Base-by-base conservation (phyloP, 805 yeast species). In the Schwanniomyces vanrijiae region DNA sequence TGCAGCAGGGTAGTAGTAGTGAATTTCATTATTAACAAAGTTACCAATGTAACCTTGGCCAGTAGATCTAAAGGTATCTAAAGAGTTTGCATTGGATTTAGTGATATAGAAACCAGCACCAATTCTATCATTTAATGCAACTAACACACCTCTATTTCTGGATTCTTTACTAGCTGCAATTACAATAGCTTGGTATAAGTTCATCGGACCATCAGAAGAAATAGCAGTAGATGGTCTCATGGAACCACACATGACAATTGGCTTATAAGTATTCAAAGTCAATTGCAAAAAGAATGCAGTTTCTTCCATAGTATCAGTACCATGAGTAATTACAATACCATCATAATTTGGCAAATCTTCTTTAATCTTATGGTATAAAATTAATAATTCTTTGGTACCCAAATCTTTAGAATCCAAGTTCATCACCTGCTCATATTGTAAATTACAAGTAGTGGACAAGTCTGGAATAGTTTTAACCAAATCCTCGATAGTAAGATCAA, bases 141-240 rank as follows among this genome's bases (percentile, higher is more conserved):
- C 85, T 43, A 84, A 65, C 2, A 82, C 78, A 22, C 88, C 86
- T 54, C 90, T 71, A 20, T 80, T 77, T 37, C 71, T 59, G 13
- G 84, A 75, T 45, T 75, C 71, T 22, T 64, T 61, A 52, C 73
- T 66, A 0, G 86, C 71, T 3, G 90, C 86, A 25, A 84, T 82
- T 13, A 79, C 78, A 41, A 83, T 82, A 1, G 88, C 87, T 55
- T 84, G 88, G 57, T 83, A 84, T 50, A 84, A 64, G 61, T 84
- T 84, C 82, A 84, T 83, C 5, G 87, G 84, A 3, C 89, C 89
- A 59, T 84, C 90, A 1, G 87, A 82, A 2, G 86, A 81, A 35
- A 84, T 77, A 34, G 85, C 80, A 3, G 87, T 81, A 7, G 86
- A 78, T 0, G 90, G 90, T 58, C 89, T 75, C 90, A 84, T 84